Conservation (phyloP, 1,284 basidiomycete species). For the Coniferiporia weirii region DNA sequence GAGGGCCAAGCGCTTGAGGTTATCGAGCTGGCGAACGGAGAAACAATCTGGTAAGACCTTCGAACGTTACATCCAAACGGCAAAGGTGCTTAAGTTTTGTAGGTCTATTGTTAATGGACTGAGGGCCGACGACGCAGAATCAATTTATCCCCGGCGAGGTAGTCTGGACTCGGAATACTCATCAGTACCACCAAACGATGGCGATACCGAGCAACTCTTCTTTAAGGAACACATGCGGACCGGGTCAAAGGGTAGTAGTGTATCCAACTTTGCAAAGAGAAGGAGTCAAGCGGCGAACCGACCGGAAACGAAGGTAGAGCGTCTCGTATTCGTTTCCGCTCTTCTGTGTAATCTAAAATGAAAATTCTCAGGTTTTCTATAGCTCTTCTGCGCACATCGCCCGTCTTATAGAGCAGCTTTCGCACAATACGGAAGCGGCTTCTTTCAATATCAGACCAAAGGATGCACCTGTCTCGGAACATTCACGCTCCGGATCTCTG, state of each 20-base stretch:
- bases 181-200: conserved; percentile 40
- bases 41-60: conserved; percentile 67
- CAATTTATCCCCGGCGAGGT: conserved; percentile 55
- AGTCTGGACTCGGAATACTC: conserved; percentile 75
- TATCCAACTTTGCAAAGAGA: conserved; percentile 55
- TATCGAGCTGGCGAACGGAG: conserved; percentile 74
- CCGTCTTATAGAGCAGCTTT: conserved; percentile 73
- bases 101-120: conserved; percentile 81
- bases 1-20: conserved; percentile 66
- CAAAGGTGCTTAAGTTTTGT: conserved; percentile 18
- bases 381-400: conserved; percentile 73
- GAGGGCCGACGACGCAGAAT: conserved; percentile 70
- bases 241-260: conserved; percentile 57
- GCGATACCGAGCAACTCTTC: conserved; percentile 58
- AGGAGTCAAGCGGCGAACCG: conserved; percentile 46
- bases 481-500: conserved; percentile 55
- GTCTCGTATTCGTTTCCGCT: conserved; percentile 7
- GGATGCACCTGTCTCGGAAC: conserved; percentile 31
- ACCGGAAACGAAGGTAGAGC: conserved; percentile 74
- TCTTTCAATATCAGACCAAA: conserved; percentile 65
- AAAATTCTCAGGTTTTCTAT: conserved; percentile 61
- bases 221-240: conserved; percentile 69
- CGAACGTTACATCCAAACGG: background rate
- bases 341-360: conserved; percentile 20
- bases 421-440: conserved; percentile 71